These are phyloP conservation scores for Mycena rebaudengoi DNA, from an alignment of 768 basidiomycete genomes.

Conservation along the genomic window DNA sequence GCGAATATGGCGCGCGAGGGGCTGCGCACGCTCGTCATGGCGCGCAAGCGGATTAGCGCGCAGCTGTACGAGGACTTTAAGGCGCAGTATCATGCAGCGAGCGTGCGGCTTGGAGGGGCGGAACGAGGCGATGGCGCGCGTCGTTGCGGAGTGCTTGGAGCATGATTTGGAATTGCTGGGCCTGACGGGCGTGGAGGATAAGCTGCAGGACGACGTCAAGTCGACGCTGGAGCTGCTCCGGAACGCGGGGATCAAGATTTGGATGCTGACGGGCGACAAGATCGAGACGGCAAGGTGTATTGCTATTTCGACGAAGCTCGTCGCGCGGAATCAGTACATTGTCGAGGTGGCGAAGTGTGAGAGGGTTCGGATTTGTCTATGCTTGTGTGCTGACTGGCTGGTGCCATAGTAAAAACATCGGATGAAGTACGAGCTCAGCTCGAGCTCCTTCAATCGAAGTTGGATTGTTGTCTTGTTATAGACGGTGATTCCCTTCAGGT, in stretches of 20 bases:
- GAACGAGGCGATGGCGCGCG: constrained; percentile 80
- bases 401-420: constrained; percentile 77
- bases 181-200: constrained; percentile 98
- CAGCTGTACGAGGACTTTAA: constrained; percentile 82
- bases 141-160: constrained; percentile 83
- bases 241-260: constrained; percentile 98
- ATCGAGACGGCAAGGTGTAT: constrained; percentile 99
- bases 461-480: constrained; percentile 97
- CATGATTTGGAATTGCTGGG: constrained; percentile 91
- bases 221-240: constrained; percentile 90
- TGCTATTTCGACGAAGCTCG: constrained; percentile 96
- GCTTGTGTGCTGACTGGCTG: constrained; percentile 2
- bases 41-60: constrained; percentile 74
- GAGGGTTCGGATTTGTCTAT: too few species aligned
- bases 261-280: constrained; percentile 99
- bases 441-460: constrained; percentile 92
- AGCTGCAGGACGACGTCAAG: constrained; percentile 96
- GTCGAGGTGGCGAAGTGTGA: constrained; percentile 94
- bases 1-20: constrained; percentile 99
- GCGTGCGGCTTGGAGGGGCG: constrained; percentile 80
- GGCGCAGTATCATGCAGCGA: constrained; percentile 75
- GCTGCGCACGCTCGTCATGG: constrained; percentile 92
- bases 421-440: constrained; percentile 88
- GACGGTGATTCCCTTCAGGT: constrained; percentile 97
- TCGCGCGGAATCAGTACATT: constrained; percentile 96